Evolutionary conservation across 306 rosid genomes (phyloP).

Genomic region (Rubus idaeus): DNA sequence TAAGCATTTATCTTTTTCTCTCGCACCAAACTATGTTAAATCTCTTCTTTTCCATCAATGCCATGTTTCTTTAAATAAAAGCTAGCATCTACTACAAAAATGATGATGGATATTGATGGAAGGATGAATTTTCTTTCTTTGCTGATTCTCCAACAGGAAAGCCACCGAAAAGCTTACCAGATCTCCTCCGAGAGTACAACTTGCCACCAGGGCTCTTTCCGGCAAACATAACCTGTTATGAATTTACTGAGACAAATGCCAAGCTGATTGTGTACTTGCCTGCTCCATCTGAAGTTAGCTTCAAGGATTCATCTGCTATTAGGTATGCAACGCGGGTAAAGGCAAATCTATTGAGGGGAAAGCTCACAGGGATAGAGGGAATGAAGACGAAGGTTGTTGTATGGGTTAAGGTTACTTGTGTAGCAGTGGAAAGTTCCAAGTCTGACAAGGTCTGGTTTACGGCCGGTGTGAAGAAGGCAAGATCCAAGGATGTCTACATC

Average conservation of each 20-base stretch:
- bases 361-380: conserved; percentile 80
- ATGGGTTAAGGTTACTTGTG: conserved; percentile 91
- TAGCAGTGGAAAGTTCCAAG: conserved; percentile 76
- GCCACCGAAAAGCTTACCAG: conserved; percentile 73
- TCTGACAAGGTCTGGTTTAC: conserved; percentile 89
- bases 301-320: conserved; percentile 83
- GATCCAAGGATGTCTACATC: conserved; percentile 75
- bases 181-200: conserved; percentile 89
- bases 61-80: not conserved
- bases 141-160: conserved; percentile 48
- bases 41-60: not conserved
- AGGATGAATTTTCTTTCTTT: not conserved
- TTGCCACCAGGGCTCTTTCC: conserved; percentile 89
- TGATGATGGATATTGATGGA: not conserved
- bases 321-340: conserved; percentile 75
- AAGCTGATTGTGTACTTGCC: conserved; percentile 83
- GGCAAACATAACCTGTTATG: conserved; percentile 70
- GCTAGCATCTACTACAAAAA: not conserved
- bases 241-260: conserved; percentile 73
- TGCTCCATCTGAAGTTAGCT: conserved; percentile 74
- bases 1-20: not conserved
- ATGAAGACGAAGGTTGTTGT: conserved; percentile 90
- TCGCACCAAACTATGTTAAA: not conserved
- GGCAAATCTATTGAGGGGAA: conserved; percentile 74
- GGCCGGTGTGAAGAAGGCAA: conserved; percentile 86